Conservation (phyloP, 179 eudicot genomes). For the Patellifolia procumbens region DNA sequence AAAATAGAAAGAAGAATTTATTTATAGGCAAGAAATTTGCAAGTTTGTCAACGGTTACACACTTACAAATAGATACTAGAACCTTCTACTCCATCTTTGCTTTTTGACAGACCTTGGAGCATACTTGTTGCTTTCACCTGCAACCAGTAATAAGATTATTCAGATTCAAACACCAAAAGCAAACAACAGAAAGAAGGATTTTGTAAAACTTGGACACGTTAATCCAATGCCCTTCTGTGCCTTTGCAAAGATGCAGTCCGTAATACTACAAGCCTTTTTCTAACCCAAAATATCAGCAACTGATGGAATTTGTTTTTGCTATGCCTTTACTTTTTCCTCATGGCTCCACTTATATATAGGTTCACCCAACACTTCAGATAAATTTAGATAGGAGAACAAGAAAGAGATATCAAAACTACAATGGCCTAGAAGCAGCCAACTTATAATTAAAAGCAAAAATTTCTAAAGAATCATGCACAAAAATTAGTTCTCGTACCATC, state of each 20-base stretch:
- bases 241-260: too few relatives aligned
- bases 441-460: not conserved
- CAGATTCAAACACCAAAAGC: not conserved
- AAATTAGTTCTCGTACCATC: slow-evolving; percentile 56
- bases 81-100: slow-evolving; percentile 72
- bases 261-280: too few relatives aligned
- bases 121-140: slow-evolving; percentile 73
- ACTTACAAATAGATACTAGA: slow-evolving; percentile 80
- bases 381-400: not conserved
- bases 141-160: slow-evolving; percentile 12
- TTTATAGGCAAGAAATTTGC: slow-evolving; percentile 5
- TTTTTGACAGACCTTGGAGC: slow-evolving; percentile 59
- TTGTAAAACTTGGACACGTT: too few relatives aligned
- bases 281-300: too few relatives aligned
- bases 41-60: slow-evolving; percentile 8
- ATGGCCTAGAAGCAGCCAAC: too few relatives aligned
- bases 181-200: not conserved
- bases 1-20: slow-evolving; percentile 11
- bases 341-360: not conserved
- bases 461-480: not conserved
- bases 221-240: too few relatives aligned
- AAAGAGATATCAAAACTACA: not conserved
- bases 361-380: not conserved
- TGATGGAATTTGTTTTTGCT: not conserved
- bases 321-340: not conserved